Conservation (phyloP, 1,139 yeast species). For the Candida dubliniensis region DNA sequence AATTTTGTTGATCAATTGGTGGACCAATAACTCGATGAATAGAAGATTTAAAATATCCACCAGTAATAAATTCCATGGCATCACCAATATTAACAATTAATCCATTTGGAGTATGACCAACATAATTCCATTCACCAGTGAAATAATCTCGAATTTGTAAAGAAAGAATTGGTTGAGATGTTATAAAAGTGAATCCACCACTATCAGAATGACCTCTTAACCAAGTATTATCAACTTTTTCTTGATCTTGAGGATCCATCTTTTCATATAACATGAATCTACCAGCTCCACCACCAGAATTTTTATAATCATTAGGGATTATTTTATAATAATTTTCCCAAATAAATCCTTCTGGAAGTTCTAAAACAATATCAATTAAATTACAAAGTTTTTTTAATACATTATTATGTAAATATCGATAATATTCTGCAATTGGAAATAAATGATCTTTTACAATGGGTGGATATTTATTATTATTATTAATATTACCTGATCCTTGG, state of each 20-base stretch:
- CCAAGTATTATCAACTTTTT: constrained; percentile 39
- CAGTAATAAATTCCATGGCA: constrained; percentile 48
- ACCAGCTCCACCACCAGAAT: constrained; percentile 35
- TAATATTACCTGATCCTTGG: constrained; percentile 12
- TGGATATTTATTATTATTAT: constrained; percentile 22
- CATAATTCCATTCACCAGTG: constrained; percentile 50
- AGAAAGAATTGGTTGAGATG: constrained; percentile 46
- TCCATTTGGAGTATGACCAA: constrained; percentile 44
- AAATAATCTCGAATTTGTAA: constrained; percentile 49
- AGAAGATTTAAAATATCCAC: constrained; percentile 49
- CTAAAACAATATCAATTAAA: constrained; percentile 31
- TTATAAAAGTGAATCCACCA: constrained; percentile 48
- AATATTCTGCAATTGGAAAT: constrained; percentile 28
- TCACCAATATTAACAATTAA: constrained; percentile 52
- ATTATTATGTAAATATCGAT: constrained; percentile 23
- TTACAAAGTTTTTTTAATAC: constrained; percentile 26
- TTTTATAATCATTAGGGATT: constrained; percentile 21
- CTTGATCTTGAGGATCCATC: constrained; percentile 26
- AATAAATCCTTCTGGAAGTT: constrained; percentile 31
- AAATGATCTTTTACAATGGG: constrained; percentile 30
- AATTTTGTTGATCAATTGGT: constrained; percentile 40
- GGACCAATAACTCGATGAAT: constrained; percentile 50
- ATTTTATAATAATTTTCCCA: constrained; percentile 34
- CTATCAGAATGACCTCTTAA: constrained; percentile 53
- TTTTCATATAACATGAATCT: constrained; percentile 33